Percentiles rank a stretch among this genome's conserved stretches.
Conservation (phyloP, 1,284 basidiomycete species). For the Ceratobasidium sp. region DNA sequence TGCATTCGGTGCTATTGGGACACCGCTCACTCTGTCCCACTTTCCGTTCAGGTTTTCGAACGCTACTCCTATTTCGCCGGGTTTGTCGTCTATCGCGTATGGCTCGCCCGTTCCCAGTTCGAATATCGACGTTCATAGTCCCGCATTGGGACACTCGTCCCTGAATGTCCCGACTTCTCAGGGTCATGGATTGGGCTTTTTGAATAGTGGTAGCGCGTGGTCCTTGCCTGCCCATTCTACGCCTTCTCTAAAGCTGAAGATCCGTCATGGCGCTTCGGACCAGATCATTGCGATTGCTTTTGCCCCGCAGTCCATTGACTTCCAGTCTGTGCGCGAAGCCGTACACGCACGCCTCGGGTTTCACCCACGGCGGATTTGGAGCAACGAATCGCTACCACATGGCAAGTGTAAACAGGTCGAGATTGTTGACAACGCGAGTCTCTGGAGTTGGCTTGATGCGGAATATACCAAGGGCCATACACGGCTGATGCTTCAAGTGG, state of each 20-base stretch:
- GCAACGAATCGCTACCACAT: no score
- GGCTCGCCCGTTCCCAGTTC: background rate
- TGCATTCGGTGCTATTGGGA: background rate
- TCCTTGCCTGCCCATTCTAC: constrained; percentile 13
- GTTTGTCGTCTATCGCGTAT: background rate
- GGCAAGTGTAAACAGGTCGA: no score
- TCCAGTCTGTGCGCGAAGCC: constrained; percentile 25
- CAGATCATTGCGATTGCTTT: constrained; percentile 32
- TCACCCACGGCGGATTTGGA: constrained; percentile 8
- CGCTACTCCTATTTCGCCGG: background rate
- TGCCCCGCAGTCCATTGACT: constrained; percentile 27
- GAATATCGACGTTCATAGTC: background rate
- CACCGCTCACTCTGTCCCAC: constrained; percentile 27
- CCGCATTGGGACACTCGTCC: background rate
- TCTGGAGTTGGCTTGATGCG: constrained; percentile 28
- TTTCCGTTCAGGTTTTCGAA: constrained; percentile 35
- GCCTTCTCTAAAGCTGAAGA: constrained; percentile 28
- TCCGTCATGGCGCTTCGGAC: constrained; percentile 23
- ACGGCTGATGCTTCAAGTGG: constrained; percentile 32
- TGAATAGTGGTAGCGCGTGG: constrained; percentile 4
- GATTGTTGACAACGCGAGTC: constrained; percentile 9
- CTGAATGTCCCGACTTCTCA: constrained; percentile 1
- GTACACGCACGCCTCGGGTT: constrained; percentile 28
- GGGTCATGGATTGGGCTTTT: background rate
- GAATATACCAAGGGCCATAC: constrained; percentile 37